A percentile compares a stretch with the other conserved stretches of the same genome.
Conservation (phyloP, 2,329 filamentous ascomycete genomes). For the Cladosporium phlei region DNA sequence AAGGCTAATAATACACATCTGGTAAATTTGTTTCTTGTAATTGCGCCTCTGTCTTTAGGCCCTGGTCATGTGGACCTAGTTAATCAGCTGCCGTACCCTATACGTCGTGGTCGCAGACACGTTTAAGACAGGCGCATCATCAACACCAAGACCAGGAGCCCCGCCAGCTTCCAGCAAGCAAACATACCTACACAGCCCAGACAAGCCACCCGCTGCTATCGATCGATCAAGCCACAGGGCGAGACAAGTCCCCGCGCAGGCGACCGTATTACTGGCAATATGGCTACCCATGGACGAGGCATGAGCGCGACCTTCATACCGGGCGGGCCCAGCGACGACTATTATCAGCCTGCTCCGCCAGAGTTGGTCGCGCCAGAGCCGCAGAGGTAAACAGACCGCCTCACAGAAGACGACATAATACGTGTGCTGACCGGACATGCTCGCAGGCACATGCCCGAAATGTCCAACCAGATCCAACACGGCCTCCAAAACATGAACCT, state of each 20-base stretch:
- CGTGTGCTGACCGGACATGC: background rate
- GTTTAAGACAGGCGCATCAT: too few relatives aligned
- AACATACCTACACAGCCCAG: too few relatives aligned
- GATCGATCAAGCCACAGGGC: background rate
- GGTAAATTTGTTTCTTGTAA: too few relatives aligned
- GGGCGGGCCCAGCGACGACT: conserved; percentile 63
- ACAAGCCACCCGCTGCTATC: background rate
- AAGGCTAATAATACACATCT: too few relatives aligned
- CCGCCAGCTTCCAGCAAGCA: too few relatives aligned
- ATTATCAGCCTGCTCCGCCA: conserved; percentile 56
- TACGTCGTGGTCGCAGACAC: too few relatives aligned
- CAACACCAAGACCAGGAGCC: too few relatives aligned
- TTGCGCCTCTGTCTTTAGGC: too few relatives aligned
- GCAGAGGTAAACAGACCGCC: conserved; percentile 51
- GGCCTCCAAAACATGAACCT: conserved; percentile 83
- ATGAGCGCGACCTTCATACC: conserved; percentile 64
- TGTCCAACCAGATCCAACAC: conserved; percentile 94
- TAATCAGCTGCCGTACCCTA: too few relatives aligned
- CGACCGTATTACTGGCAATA: background rate
- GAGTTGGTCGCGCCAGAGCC: conserved; percentile 66
- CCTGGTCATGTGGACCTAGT: too few relatives aligned
- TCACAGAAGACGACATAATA: background rate
- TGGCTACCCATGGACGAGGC: conserved; percentile 8
- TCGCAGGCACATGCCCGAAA: conserved; percentile 54
- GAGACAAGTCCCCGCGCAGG: background rate